A percentile compares a stretch with the other conserved stretches of the same genome.
Evolutionary conservation across 129 eudicot species (phyloP).

Genomic region (Calendula officinalis): DNA sequence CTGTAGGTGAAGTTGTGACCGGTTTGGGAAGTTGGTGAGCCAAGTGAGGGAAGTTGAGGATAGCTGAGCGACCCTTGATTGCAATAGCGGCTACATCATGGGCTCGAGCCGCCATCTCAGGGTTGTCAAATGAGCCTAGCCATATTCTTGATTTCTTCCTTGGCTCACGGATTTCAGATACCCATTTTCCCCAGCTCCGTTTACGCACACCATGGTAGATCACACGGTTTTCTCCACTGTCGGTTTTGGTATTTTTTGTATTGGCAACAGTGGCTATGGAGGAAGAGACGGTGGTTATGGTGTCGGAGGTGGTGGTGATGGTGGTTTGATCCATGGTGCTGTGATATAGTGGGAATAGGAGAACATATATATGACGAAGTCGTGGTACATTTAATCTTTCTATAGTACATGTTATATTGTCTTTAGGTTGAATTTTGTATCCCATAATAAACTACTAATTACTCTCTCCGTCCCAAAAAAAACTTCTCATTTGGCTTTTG

Average conservation of each 20-base stretch:
- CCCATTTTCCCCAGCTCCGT: conserved; percentile 12
- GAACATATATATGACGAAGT: not conserved
- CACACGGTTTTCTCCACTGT: not conserved
- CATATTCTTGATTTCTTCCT: conserved; percentile 10
- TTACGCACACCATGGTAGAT: conserved; percentile 8
- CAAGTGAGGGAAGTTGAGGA: conserved; percentile 13
- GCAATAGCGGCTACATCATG: conserved; percentile 15
- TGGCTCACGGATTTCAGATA: conserved; percentile 11
- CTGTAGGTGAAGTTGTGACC: not conserved
- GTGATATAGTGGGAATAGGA: not conserved
- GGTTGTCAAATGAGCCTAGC: conserved; percentile 13
- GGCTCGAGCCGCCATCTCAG: conserved; percentile 15
- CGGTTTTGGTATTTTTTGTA: not conserved
- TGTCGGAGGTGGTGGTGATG: not conserved
- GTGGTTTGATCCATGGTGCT: not conserved
- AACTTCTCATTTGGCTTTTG: too few species aligned
- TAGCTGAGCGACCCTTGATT: conserved; percentile 2
- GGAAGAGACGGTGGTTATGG: not conserved
- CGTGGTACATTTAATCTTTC: not conserved
- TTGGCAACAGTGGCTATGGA: not conserved
- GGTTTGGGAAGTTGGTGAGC: conserved; percentile 15
- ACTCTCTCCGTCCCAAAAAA: too few species aligned
- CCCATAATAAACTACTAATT: not conserved
- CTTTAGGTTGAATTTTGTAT: not conserved
- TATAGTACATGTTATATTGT: not conserved